Base-by-base conservation (phyloP, 169 alveolate genomes). In the Cryptosporidium bovis region DNA sequence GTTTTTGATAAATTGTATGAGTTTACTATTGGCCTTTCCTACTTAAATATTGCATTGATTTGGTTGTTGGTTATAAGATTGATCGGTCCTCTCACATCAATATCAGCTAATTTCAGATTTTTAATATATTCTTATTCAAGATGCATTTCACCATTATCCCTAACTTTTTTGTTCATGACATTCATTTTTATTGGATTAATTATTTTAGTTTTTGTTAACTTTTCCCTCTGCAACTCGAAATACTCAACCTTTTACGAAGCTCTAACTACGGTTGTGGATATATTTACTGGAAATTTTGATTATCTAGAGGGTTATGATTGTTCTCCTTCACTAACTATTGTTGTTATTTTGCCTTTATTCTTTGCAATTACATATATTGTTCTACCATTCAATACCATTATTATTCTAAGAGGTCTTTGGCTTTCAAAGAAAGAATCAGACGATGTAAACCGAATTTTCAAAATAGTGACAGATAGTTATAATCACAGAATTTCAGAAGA, bases 391-490 rank as follows among this genome's bases (percentile, higher is more conserved):
- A 56, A 77, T 36, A 29, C 77, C 8, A 56, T 77, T 24, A 46
- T 60, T 27, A 77, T 77, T 15, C 55, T 77, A 31, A 77, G 87
- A 40, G 66, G 77, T 27, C 64, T 77, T 44, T 77, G 87, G 87
- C 87, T 77, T 15, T 60, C 77, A n/a, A 77, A 77, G 44, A 56
- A 77, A 60, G 87, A 77, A 77, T 77, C 69, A 27, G 40, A 51
- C 2, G 87, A 77, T 20, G 46, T 77, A 16, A 66, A 77, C 33
- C 24, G 64, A 44, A 77, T 77, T 27, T 48, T 77, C 16, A 62
- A 56, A 40, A 77, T 77, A 77, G 87, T 77, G 10, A 33, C 27
- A 10, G 71, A 62, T 16, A 24, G 65, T 60, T n/a, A 60, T 13
- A 62, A 77, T 60, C 46, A 56, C n/a, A 60, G 60, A 44, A 24